Percentiles rank a stretch among this genome's conserved stretches.
These are phyloP conservation scores for Boletus subluridellus DNA, from an alignment of 1,284 basidiomycete species.

Conservation along the genomic window DNA sequence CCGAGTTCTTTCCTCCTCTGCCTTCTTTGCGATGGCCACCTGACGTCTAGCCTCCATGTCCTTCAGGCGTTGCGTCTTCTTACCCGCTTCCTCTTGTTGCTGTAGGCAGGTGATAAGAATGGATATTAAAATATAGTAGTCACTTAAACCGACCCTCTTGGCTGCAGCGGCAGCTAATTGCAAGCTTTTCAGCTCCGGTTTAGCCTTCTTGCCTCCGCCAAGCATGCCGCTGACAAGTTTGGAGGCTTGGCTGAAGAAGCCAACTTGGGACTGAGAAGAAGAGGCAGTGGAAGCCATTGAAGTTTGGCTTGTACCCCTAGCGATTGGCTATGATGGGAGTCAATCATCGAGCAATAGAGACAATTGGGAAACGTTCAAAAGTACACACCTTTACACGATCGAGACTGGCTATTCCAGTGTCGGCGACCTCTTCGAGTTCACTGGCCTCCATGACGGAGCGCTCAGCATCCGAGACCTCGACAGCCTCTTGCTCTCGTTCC, in stretches of 20 bases:
- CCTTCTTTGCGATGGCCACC: slow-evolving; percentile 68
- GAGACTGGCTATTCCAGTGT: slow-evolving; percentile 40
- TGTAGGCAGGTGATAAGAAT: slow-evolving; percentile 33
- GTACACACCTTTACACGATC: slow-evolving; percentile 39
- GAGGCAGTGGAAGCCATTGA: slow-evolving; percentile 52
- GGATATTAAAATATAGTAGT: background rate
- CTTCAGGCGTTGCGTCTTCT: slow-evolving; percentile 68
- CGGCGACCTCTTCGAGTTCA: slow-evolving; percentile 42
- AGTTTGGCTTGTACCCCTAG: slow-evolving; percentile 47
- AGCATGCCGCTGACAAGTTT: slow-evolving; percentile 63
- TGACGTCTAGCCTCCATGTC: slow-evolving; percentile 79
- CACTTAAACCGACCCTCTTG: slow-evolving; percentile 62
- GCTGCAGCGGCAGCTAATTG: slow-evolving; percentile 76
- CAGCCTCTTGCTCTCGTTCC: slow-evolving; percentile 37
- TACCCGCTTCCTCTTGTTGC: slow-evolving; percentile 85
- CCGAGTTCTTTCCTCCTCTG: slow-evolving; percentile 69
- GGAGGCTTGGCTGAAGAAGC: slow-evolving; percentile 64
- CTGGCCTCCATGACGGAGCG: slow-evolving; percentile 35
- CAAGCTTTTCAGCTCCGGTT: slow-evolving; percentile 76
- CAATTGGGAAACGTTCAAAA: background rate
- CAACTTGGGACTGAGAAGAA: slow-evolving; percentile 51
- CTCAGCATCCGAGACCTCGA: slow-evolving; percentile 30
- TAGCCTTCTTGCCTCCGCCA: slow-evolving; percentile 59
- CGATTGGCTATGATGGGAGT: slow-evolving; percentile 12
- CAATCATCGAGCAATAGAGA: background rate